A percentile compares a stretch with the other conserved stretches of the same genome.
Conservation (phyloP, 2,329 filamentous ascomycete genomes). For the Epichloe bromicola region DNA sequence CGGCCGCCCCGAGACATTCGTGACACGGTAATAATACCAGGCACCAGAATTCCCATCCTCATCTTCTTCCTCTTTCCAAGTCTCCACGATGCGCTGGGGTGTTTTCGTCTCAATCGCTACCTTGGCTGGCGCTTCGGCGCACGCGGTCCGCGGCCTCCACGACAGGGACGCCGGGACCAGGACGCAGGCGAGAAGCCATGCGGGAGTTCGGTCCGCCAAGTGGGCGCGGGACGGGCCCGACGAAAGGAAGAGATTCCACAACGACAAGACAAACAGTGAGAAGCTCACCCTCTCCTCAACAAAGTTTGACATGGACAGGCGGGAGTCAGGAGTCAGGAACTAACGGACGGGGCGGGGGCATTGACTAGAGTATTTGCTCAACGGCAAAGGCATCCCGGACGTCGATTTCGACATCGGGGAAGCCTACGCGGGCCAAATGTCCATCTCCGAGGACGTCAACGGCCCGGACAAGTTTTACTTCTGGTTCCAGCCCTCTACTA, state of each 20-base stretch:
- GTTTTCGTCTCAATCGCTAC: neutral
- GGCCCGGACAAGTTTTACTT: slow-evolving; percentile 30
- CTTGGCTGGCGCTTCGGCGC: neutral
- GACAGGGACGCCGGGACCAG: neutral
- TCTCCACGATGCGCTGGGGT: slow-evolving; percentile 2
- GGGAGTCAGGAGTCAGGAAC: too few species aligned
- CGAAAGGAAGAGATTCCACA: slow-evolving; percentile 3
- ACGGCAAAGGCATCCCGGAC: slow-evolving; percentile 48
- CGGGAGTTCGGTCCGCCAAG: slow-evolving; percentile 1
- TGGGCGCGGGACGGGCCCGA: slow-evolving; percentile 2
- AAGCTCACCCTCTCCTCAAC: neutral
- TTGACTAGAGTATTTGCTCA: slow-evolving; percentile 38
- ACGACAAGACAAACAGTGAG: slow-evolving; percentile 6
- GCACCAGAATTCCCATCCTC: too few species aligned
- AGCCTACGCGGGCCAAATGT: slow-evolving; percentile 43
- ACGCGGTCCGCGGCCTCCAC: neutral
- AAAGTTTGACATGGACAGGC: too few species aligned
- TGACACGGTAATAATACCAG: too few species aligned
- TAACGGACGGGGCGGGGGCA: too few species aligned
- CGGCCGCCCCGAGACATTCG: too few species aligned
- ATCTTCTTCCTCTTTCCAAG: too few species aligned
- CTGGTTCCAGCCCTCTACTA: slow-evolving; percentile 39
- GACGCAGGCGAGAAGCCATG: neutral
- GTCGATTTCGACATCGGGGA: slow-evolving; percentile 51
- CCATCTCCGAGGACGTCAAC: slow-evolving; percentile 32